phyloP scores from a whole-genome alignment of 2,329 filamentous ascomycete genomes.

The Geosmithia flava region DNA sequence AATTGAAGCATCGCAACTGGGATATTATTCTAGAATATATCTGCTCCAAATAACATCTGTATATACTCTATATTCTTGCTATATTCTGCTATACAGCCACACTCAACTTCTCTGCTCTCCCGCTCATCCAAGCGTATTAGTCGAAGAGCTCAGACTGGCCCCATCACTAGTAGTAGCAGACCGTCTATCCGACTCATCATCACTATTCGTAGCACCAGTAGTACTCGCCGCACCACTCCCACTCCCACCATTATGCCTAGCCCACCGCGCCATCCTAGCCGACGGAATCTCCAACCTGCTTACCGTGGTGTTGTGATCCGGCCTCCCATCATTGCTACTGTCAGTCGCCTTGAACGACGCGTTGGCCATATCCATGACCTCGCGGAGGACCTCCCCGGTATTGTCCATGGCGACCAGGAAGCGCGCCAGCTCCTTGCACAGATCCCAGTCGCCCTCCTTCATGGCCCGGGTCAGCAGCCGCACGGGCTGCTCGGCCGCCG shows the following conservation, averaged over 20 bases:
- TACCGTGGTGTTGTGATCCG: slow-evolving; percentile 8
- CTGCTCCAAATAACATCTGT: too few species aligned
- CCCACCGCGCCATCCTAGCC: slow-evolving; percentile 15
- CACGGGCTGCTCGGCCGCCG: slow-evolving; percentile 66
- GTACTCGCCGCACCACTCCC: slow-evolving; percentile 11
- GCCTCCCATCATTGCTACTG: slow-evolving; percentile 9
- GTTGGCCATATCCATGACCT: slow-evolving; percentile 55
- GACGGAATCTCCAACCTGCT: slow-evolving; percentile 19
- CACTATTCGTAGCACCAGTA: slow-evolving; percentile 1
- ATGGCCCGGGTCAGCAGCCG: slow-evolving; percentile 72
- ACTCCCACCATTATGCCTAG: slow-evolving; percentile 11
- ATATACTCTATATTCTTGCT: too few species aligned
- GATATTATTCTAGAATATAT: too few species aligned
- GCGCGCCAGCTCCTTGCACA: slow-evolving; percentile 89
- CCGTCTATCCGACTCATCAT: slow-evolving; percentile 21
- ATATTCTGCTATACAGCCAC: too few species aligned
- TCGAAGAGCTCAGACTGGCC: slow-evolving; percentile 21
- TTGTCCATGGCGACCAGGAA: slow-evolving; percentile 90
- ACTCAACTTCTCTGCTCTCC: too few species aligned
- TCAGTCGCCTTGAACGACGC: slow-evolving; percentile 11
- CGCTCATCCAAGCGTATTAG: background rate
- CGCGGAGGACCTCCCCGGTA: slow-evolving; percentile 64
- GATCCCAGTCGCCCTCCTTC: slow-evolving; percentile 79
- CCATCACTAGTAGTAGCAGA: slow-evolving; percentile 23
- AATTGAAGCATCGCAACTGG: too few species aligned